phyloP scores from a whole-genome alignment of 2,329 filamentous ascomycete species.

The Calonectria leucothoes region DNA sequence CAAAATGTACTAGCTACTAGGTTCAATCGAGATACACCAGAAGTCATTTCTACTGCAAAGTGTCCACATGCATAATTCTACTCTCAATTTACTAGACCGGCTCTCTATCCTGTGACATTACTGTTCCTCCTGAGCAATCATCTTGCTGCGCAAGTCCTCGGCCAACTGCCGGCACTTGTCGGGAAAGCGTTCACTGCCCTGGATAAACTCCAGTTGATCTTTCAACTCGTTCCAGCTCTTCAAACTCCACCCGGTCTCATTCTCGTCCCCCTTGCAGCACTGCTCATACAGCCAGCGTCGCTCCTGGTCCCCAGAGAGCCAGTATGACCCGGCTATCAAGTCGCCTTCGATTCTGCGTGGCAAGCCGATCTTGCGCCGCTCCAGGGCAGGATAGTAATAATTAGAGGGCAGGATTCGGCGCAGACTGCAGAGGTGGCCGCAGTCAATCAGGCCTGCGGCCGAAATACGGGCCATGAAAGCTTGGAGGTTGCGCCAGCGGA shows the following conservation, averaged over 20 bases:
- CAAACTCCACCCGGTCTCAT: neutral
- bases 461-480: neutral
- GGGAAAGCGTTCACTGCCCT: neutral
- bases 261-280: neutral
- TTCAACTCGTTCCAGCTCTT: neutral
- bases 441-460: neutral
- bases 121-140: neutral
- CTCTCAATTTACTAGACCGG: too few relatives aligned
- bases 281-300: neutral
- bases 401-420: neutral
- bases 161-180: neutral
- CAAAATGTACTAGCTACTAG: too few relatives aligned
- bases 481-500: neutral
- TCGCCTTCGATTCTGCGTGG: neutral
- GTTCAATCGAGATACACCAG: too few relatives aligned
- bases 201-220: neutral
- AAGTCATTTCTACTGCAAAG: too few relatives aligned
- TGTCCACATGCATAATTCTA: too few relatives aligned
- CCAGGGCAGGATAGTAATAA: neutral
- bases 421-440: neutral
- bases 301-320: neutral
- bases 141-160: neutral
- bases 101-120: neutral
- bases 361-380: neutral
- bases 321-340: neutral